A percentile compares a stretch with the other conserved stretches of the same genome.
Evolutionary conservation across 1,139 yeast genomes (phyloP).

Genomic region (Candida gigantensis): DNA sequence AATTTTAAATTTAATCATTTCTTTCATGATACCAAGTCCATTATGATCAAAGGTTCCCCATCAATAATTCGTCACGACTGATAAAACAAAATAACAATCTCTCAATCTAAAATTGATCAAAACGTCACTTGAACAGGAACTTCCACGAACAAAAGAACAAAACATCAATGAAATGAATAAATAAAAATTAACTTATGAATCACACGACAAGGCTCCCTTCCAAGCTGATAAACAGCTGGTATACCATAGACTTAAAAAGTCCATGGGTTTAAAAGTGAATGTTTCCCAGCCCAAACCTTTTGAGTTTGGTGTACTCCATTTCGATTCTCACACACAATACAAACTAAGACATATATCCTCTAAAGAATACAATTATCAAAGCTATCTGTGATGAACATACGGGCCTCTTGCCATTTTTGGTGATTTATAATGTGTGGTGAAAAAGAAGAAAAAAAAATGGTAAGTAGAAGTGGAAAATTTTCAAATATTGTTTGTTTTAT

Average conservation of each 20-base stretch:
- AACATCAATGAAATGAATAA: background rate
- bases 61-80: too few relatives aligned
- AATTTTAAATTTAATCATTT: too few relatives aligned
- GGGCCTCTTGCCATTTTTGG: conserved; percentile 23
- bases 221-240: conserved; percentile 22
- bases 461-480: too few relatives aligned
- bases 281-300: conserved; percentile 16
- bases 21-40: too few relatives aligned
- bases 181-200: conserved; percentile 10
- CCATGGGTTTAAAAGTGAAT: conserved; percentile 16
- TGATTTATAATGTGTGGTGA: conserved; percentile 11
- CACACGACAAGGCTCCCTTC: conserved; percentile 44
- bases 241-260: conserved; percentile 12
- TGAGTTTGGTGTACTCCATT: conserved; percentile 14
- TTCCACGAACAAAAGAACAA: background rate
- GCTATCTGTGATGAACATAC: conserved; percentile 14
- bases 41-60: too few relatives aligned
- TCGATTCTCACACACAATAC: conserved; percentile 8
- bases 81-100: too few relatives aligned
- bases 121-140: too few relatives aligned
- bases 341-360: background rate
- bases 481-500: too few relatives aligned
- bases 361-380: conserved; percentile 1
- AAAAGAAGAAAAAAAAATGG: conserved; percentile 8
- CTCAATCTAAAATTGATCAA: conserved; percentile 1